Base-by-base conservation (phyloP, 331 rosid genomes). In the Saraca asoca region DNA sequence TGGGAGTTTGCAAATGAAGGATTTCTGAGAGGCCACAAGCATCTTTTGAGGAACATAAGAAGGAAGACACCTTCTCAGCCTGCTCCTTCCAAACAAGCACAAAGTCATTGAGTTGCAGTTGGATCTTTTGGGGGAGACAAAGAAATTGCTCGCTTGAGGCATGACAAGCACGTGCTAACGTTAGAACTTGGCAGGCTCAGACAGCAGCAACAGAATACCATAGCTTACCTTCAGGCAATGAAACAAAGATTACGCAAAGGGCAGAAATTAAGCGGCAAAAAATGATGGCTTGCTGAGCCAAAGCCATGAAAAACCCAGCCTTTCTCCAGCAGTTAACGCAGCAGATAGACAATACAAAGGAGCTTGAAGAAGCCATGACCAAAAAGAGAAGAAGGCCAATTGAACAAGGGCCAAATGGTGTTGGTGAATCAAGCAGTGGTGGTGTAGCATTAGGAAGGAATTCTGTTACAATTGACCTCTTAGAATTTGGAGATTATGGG, bases 141-240 rank as follows among this genome's bases (percentile, higher is more conserved):
- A 16, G 95, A 85, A 69, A 31, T 89, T 14, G 85, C 82, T 52
- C 82, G 83, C 7, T 64, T 89, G 75, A 75, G 81, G 75, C 84
- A 70, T 0, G 90, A 85, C 60, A 89, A 83, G 67, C 83, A 81
- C 34, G 83, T 77, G 18, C 72, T 89, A 33, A 74, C 78, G 85
- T 80, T 79, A 84, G 96, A 92, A 63, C 66, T 92, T 3, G 81
- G 84, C 81, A 92, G 72, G 76, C 95, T 92, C 42, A 82, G 88
- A 66, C 85, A 85, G 71, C 81, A 87, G 69, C 96, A 92, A 50
- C 90, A 87, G 74, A 79, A 68, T 51, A 75, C 93, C 5, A 85
- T 64, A 69, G 64, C 86, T 7, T 64, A 39, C 68, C 83, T 92
- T 20, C 81, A 80, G 49, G 78, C 79, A 42, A 83, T 89, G 95